Conservation (phyloP, 2,329 filamentous ascomycete genomes). For the Fusarium graminum region DNA sequence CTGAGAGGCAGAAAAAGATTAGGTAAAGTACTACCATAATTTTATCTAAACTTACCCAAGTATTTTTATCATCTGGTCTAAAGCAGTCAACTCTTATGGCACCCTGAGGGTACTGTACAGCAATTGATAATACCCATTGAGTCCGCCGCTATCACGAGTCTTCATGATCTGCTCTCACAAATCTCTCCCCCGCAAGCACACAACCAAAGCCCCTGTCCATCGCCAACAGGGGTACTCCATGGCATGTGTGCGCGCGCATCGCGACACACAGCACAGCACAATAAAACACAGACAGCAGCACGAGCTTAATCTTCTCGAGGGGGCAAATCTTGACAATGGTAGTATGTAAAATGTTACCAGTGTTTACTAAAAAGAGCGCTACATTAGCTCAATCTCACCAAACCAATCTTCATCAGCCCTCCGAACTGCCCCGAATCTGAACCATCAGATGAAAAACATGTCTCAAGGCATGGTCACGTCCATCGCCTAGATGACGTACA, state of each 20-base stretch:
- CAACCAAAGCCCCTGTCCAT: slow-evolving; percentile 7
- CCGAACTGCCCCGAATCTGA: slow-evolving; percentile 6
- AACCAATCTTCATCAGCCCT: slow-evolving; percentile 2
- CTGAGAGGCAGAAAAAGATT: too few species aligned
- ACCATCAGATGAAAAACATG: slow-evolving; percentile 33
- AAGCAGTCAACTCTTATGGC: too few species aligned
- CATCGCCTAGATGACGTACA: slow-evolving; percentile 29
- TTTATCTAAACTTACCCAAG: too few species aligned
- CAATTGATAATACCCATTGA: not conserved
- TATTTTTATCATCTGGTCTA: too few species aligned
- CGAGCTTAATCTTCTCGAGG: not conserved
- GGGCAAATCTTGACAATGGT: not conserved
- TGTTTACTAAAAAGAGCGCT: slow-evolving; percentile 1
- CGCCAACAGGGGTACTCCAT: not conserved
- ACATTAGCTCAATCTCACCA: not conserved
- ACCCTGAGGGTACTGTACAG: too few species aligned
- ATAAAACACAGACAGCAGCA: not conserved
- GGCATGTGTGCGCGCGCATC: slow-evolving; percentile 2
- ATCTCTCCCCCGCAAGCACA: slow-evolving; percentile 7
- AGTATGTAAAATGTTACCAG: not conserved
- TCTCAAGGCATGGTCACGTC: slow-evolving; percentile 32
- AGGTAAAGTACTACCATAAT: too few species aligned
- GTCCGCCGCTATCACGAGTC: slow-evolving; percentile 7
- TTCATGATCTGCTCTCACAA: not conserved
- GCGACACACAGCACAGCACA: not conserved